Base-by-base conservation (phyloP, 345 rosid genomes). In the Linum usitatissimum region DNA sequence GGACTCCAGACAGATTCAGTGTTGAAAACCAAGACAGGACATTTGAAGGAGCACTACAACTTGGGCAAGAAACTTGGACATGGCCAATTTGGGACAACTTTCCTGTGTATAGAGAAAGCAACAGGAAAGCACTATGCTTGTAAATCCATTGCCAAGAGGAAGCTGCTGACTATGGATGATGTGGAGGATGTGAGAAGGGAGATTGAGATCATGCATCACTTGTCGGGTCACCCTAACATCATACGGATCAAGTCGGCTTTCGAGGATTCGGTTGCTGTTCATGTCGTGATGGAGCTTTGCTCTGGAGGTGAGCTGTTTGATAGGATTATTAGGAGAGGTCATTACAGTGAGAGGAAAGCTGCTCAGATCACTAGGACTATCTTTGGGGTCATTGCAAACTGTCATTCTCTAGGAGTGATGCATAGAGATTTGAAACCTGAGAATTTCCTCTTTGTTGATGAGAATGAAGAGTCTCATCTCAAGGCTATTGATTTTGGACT, bases 231-330 rank as follows among this genome's bases (percentile, higher is more conserved):
- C 59, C 78, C 87, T 18, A 88, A 81, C 70, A 86, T 87, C 39
- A 73, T 88, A 42, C 72, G 86, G 0, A 88, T 91, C 59, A 83
- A 84, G 72, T 92, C 84, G 60, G 96, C 96, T 58, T 88, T 84
- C 65, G 96, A 91, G 71, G 98, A 91, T 68, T 62, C 87, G 0
- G 87, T 78, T 66, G 96, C 95, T 0, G 90, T 88, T 70, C 92
- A 91, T 59, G 86, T 88, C 70, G 95, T 88, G 64, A 92, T 92
- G 98, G 98, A 92, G 74, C 66, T 86, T 64, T 88, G 98, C 54
- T 69, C 76, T 60, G 98, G 98, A 18, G 96, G 98, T 19, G 98
- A 92, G 84, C 86, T 92, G 0, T 92, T 92, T 13, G 96, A 92
- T 64, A 77, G 96, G 71, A 92, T 92, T 49, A 71, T 85, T n/a